Percentiles rank a stretch among this genome's conserved stretches.
Evolutionary conservation across 352 stramenopile genomes (phyloP).

Genomic region (Pythium rishiriense): DNA sequence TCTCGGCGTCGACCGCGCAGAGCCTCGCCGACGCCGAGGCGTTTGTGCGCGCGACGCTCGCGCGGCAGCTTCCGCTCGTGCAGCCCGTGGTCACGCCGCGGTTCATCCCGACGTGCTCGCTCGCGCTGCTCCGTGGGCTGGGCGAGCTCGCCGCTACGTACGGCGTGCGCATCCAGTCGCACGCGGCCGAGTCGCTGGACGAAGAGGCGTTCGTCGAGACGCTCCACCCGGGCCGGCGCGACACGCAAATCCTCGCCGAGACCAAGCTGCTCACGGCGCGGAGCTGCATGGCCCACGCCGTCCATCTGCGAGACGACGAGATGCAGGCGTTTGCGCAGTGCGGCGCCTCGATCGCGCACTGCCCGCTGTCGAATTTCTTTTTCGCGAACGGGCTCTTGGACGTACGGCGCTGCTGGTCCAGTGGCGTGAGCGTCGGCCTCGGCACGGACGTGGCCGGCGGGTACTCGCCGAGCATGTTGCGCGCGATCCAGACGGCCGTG

Average conservation of each 20-base stretch:
- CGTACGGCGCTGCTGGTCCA: slow-evolving; percentile 50
- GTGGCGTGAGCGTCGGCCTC: slow-evolving; percentile 57
- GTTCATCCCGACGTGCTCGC: slow-evolving; percentile 90
- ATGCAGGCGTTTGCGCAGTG: slow-evolving; percentile 46
- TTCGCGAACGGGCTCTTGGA: slow-evolving; percentile 78
- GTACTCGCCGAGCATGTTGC: slow-evolving; percentile 90
- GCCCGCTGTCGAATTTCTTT: slow-evolving; percentile 91
- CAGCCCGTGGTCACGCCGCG: slow-evolving; percentile 84
- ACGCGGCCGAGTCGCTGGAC: slow-evolving; percentile 83
- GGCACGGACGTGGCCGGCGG: slow-evolving; percentile 92
- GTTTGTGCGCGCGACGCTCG: slow-evolving; percentile 71
- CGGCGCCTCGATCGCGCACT: slow-evolving; percentile 82
- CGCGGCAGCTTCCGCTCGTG: slow-evolving; percentile 54
- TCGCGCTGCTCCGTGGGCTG: slow-evolving; percentile 71
- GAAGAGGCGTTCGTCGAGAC: slow-evolving; percentile 80
- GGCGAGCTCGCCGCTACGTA: slow-evolving; percentile 69
- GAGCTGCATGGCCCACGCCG: slow-evolving; percentile 87
- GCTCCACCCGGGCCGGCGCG: slow-evolving; percentile 60
- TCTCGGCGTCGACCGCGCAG: slow-evolving; percentile 56
- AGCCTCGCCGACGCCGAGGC: slow-evolving; percentile 63
- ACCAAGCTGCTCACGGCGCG: slow-evolving; percentile 62
- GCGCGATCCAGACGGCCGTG: slow-evolving; percentile 79
- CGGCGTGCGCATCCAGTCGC: slow-evolving; percentile 78
- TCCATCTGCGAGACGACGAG: slow-evolving; percentile 76
- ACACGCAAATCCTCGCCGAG: slow-evolving; percentile 73